phyloP scores from a whole-genome alignment of 495 filamentous ascomycete genomes.

The Hypoxylon lienhwacheense region DNA sequence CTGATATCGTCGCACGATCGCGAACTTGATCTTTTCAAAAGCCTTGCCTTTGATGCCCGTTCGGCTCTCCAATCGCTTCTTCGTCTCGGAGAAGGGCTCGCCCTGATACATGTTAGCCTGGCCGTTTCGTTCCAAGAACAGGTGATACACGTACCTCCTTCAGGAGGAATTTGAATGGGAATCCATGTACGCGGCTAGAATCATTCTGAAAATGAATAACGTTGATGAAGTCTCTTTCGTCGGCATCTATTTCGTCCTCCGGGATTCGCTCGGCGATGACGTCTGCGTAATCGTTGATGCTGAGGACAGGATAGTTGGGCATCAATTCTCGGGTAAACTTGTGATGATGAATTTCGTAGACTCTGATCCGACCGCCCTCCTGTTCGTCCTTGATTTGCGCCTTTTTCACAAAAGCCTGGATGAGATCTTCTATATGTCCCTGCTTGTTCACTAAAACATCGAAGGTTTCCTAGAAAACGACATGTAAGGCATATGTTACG shows the following conservation, averaged over 20 bases:
- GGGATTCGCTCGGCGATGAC: slow-evolving; percentile 80
- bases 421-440: slow-evolving; percentile 73
- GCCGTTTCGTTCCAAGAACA: not conserved
- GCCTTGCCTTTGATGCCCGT: slow-evolving; percentile 96
- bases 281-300: slow-evolving; percentile 81
- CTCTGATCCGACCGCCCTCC: slow-evolving; percentile 61
- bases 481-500: slow-evolving; percentile 30
- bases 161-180: slow-evolving; percentile 89
- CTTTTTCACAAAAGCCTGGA: slow-evolving; percentile 75
- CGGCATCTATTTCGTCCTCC: slow-evolving; percentile 69
- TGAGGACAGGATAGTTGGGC: slow-evolving; percentile 63
- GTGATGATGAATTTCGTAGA: slow-evolving; percentile 76
- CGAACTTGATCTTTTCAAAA: slow-evolving; percentile 98
- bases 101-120: slow-evolving; percentile 54
- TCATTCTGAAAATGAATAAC: slow-evolving; percentile 93
- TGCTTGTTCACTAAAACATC: slow-evolving; percentile 85
- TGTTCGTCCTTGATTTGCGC: slow-evolving; percentile 72
- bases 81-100: slow-evolving; percentile 87
- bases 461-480: slow-evolving; percentile 60
- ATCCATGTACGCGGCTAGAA: slow-evolving; percentile 68
- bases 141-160: slow-evolving; percentile 65
- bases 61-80: slow-evolving; percentile 82
- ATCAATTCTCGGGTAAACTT: slow-evolving; percentile 78
- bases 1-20: slow-evolving; percentile 74
- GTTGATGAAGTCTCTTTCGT: slow-evolving; percentile 65